Evolutionary conservation across 176 grass and related monocot species (phyloP), one percentile per base, ranked within the genome.

Genomic region (Aegilops tauschii): DNA sequence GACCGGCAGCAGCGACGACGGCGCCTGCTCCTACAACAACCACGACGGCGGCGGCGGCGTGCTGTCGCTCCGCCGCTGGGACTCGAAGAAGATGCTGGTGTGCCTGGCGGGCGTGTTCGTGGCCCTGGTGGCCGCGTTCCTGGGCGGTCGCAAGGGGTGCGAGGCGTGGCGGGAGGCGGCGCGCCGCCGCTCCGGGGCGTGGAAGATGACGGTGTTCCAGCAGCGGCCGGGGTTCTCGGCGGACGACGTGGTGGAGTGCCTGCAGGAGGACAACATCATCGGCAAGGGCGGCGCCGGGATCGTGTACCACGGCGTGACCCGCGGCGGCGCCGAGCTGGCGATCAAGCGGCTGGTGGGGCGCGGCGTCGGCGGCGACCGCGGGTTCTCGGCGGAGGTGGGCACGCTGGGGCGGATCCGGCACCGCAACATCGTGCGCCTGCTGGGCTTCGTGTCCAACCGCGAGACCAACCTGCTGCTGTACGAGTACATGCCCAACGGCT

Each of bases 171-270:
- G 75, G 0, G 89, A 82, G 39, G 82, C 64, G 44, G 72, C 86
- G 28, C 56, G 70, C 17, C 67, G 84, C 12, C 84, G 86, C 6
- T 90, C 90, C 0, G 88, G 88, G 0, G 86, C 91, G 12, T 99
- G 97, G 92, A 94, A 89, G 86, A 90, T 99, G 90, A 94, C 97
- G 27, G 89, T 89, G 73, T 99, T 99, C 91, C 97, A 96, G 81
- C 97, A 96, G 81, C 78, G 82, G 92, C 71, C 94, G 35, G 90
- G 88, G 70, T 99, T 99, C 88, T 86, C 88, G 18, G 80, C 78
- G 5, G 92, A 82, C 61, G 97, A 94, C 88, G 94, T 94, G 61
- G 90, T 94, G n/a, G 90, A 99, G 76, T 94, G 97, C 73, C 85
- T 99, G 3, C 91, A 92, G 28, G 97, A 96, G 45, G 94, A 96